Base-by-base conservation (phyloP, 2,329 filamentous ascomycete species). In the Fusarium nurragi region DNA sequence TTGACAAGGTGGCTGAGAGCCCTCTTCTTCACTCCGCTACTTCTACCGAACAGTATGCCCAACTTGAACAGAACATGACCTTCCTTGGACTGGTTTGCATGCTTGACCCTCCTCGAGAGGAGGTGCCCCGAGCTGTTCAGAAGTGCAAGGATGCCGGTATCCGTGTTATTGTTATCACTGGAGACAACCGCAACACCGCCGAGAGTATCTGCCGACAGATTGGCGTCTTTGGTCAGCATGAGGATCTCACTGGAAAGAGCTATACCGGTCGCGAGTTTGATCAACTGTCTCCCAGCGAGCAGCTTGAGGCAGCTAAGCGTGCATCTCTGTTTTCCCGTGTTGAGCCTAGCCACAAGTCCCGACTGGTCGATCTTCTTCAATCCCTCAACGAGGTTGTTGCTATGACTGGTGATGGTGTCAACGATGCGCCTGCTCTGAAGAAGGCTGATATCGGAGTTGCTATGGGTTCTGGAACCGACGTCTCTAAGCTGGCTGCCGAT, bases 371-470 rank as follows among this genome's bases (percentile, higher is more conserved):
- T 77, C 89, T 99, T 40, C 90, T 99, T 41, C 96, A 99, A 77
- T 93, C 92, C 57, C 84, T 92, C 47, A 92, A 92, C 61, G 93
- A 99, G 76, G 95, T 99, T 39, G 96, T 99, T 65, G 95, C 95
- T 69, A 99, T 99, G 95, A 99, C 95, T 69, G 95, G 95, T 74
- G 95, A 99, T 74, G 95, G 95, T 78, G 95, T 99, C 78, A 99
- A 99, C 74, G 95, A 99, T 78, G 95, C 95, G 6, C 95, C 95
- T 43, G 95, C 95, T 16, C 84, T 99, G 73, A 99, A 99, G 86
- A 98, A 97, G 83, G 92, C 95, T 34, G 95, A 99, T 75, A 99
- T 99, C 80, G 95, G 95, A 80, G 93, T 99, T 63, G 96, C 95
- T 57, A 99, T 99, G 95, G 96, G 95, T 48, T 95, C 93, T 54